Conservation (phyloP, 352 stramenopile species). For the Hyaloperonospora brassicae region DNA sequence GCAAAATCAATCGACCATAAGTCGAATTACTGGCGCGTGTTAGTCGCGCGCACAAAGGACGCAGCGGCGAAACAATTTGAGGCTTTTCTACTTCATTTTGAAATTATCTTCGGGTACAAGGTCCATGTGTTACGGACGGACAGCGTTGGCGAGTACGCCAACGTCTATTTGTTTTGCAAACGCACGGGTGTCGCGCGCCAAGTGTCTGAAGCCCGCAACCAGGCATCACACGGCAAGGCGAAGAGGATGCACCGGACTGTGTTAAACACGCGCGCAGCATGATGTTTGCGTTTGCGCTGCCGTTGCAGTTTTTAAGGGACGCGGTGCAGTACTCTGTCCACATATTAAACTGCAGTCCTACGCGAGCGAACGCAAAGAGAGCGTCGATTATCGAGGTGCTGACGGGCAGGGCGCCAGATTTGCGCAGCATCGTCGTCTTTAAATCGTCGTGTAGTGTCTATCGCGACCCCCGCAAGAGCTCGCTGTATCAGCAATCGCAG, state of each 20-base stretch:
- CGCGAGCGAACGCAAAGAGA: slow-evolving; percentile 6
- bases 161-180: slow-evolving; percentile 21
- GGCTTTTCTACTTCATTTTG: slow-evolving; percentile 9
- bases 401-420: neutral
- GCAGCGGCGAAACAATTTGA: slow-evolving; percentile 3
- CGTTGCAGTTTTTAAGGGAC: slow-evolving; percentile 20
- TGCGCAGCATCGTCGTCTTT: slow-evolving; percentile 1
- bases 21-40: neutral
- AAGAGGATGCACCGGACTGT: slow-evolving; percentile 27
- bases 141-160: slow-evolving; percentile 21
- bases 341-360: slow-evolving; percentile 24
- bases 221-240: slow-evolving; percentile 24
- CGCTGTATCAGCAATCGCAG: no score
- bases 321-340: slow-evolving; percentile 22
- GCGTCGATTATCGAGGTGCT: slow-evolving; percentile 5
- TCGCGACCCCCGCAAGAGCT: no score
- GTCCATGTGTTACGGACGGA: slow-evolving; percentile 14
- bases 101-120: slow-evolving; percentile 10
- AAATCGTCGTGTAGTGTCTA: slow-evolving; percentile 1
- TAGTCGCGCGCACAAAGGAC: neutral
- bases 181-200: slow-evolving; percentile 15
- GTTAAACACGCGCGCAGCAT: slow-evolving; percentile 26
- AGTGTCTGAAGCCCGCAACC: slow-evolving; percentile 5
- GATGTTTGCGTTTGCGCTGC: slow-evolving; percentile 18
- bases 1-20: neutral